Evolutionary conservation across 2,329 filamentous ascomycete genomes (phyloP), one percentile per base, ranked within the genome.

Genomic region (Huntiella abstrusa): DNA sequence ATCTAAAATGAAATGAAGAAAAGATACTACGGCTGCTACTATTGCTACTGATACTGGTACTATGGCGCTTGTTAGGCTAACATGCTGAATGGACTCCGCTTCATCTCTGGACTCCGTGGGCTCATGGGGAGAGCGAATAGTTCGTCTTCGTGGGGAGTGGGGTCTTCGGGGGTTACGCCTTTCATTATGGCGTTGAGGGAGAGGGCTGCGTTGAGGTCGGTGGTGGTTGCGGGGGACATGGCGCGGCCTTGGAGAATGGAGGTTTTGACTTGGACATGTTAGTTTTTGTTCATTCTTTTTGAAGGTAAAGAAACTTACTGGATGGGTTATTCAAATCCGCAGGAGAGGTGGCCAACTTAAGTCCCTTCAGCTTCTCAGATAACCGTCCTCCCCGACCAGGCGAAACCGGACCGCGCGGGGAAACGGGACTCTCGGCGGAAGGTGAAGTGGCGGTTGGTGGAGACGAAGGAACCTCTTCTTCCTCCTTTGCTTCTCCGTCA

Each of bases 81-180:
- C 19, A 73, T 62, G 54, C 71, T 75, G 57, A 94, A 95, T 0
- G 85, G 86, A 56, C 83, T 87, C 54, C 77, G 83, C 45, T 77
- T 76, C 68, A 91, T 85, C 54, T 92, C 85, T 0, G 86, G 86
- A 55, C 83, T 87, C 43, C 86, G 70, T 1, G 86, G 86, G 55
- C 83, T 88, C 63, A 94, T 75, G 1, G 84, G 85, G 45, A 93
- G 70, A 0, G 85, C 86, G 57, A 95, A 95, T 2, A 94, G 67
- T 36, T 83, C 87, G 49, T 93, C 85, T 53, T 85, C 80, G 1
- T 70, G 72, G 36, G 17, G 37, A 7, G 41, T 36, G 15, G 22
- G 12, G 33, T 19, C 19, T 4, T n/a, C 16, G 22, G 45, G 41
- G 22, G 44, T 15, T 15, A 39, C 32, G 7, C 41, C 41, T 35